Conservation (phyloP, 257 asterid species). For the Anisodus acutangulus region DNA sequence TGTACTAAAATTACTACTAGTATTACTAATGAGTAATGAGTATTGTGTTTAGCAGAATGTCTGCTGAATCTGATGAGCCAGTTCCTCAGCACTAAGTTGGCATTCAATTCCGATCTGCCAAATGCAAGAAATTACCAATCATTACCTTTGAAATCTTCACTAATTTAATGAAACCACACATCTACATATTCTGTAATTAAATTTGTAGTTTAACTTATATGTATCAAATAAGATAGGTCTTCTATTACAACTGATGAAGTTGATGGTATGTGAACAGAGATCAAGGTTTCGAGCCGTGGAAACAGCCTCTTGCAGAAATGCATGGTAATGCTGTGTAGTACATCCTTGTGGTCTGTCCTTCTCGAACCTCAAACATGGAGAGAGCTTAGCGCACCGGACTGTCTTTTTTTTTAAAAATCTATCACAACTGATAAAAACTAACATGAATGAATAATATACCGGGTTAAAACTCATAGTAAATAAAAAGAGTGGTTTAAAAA, state of each 20-base stretch:
- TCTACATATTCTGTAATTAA: not conserved
- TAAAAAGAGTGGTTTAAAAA: not conserved
- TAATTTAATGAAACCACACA: not conserved
- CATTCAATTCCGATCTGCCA: slow-evolving; percentile 89
- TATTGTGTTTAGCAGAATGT: slow-evolving; percentile 65
- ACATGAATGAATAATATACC: not conserved
- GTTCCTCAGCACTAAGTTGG: slow-evolving; percentile 94
- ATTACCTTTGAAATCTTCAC: slow-evolving; percentile 28
- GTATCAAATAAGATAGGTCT: not conserved
- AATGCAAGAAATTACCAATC: slow-evolving; percentile 16
- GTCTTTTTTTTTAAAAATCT: too few relatives aligned
- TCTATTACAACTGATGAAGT: too few relatives aligned
- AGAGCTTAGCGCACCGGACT: too few relatives aligned
- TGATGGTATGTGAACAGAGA: too few relatives aligned
- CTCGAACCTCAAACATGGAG: too few relatives aligned
- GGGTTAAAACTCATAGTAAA: not conserved
- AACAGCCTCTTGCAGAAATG: too few relatives aligned
- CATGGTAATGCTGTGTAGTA: too few relatives aligned
- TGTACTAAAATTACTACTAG: not conserved
- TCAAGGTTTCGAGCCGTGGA: too few relatives aligned
- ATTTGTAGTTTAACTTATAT: too few relatives aligned
- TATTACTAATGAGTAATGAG: slow-evolving; percentile 26
- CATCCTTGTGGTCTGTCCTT: too few relatives aligned
- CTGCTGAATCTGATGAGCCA: slow-evolving; percentile 87
- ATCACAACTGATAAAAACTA: too few relatives aligned